phyloP scores from a whole-genome alignment of 768 basidiomycete species.

The Lepiota venenata region DNA sequence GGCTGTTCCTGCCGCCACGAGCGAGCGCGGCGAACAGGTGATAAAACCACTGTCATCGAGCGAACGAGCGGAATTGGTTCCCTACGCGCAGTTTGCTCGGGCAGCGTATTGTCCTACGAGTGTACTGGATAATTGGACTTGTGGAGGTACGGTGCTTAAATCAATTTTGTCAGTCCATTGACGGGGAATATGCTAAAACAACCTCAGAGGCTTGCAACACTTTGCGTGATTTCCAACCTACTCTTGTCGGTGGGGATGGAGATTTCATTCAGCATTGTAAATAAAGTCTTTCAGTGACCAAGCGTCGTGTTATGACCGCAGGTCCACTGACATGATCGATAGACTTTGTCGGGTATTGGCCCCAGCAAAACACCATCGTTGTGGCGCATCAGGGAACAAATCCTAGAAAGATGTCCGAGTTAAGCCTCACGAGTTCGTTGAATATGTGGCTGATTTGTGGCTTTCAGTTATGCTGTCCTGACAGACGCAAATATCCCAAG shows the following conservation, averaged over 20 bases:
- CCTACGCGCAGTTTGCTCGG: conserved; percentile 50
- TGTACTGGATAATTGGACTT: conserved; percentile 37
- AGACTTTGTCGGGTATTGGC: conserved; percentile 63
- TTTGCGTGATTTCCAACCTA: conserved; percentile 35
- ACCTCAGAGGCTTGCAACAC: conserved; percentile 38
- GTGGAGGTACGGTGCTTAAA: conserved; percentile 33
- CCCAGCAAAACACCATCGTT: conserved; percentile 44
- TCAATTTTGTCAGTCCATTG: background rate
- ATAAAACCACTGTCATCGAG: conserved; percentile 23
- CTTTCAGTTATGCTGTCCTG: conserved; percentile 39
- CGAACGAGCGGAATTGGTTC: conserved; percentile 34
- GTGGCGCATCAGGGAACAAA: conserved; percentile 64
- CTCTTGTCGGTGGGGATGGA: conserved; percentile 51
- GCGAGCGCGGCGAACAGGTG: conserved; percentile 15
- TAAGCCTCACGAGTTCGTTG: background rate
- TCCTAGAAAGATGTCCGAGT: conserved; percentile 45
- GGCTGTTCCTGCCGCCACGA: conserved; percentile 14
- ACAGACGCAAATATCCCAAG: conserved; percentile 44
- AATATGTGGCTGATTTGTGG: background rate
- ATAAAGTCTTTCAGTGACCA: conserved; percentile 6
- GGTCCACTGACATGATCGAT: background rate
- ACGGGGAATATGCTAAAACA: background rate
- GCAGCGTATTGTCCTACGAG: conserved; percentile 49
- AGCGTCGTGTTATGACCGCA: background rate
- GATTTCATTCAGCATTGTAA: conserved; percentile 43